Percentiles rank a stretch among this genome's conserved stretches.
Conservation (phyloP, 176 grass and related monocot species). For the Triticum aestivum region DNA sequence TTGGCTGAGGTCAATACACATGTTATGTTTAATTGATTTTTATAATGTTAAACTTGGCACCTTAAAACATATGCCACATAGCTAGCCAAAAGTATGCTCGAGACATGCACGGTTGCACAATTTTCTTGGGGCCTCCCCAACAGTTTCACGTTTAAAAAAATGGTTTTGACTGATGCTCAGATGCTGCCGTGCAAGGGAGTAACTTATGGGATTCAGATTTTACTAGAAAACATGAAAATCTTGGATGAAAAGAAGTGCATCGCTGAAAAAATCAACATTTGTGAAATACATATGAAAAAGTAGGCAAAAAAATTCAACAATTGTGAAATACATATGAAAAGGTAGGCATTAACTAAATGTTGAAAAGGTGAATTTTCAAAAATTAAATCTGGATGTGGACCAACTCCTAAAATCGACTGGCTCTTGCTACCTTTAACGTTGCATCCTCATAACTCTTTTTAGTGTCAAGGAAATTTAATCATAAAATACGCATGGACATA, state of each 20-base stretch:
- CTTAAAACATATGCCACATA: slow-evolving; percentile 4
- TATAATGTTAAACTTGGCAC: not conserved
- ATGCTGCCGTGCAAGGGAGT: not conserved
- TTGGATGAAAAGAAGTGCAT: not conserved
- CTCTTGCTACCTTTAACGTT: not conserved
- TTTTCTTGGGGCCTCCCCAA: not conserved
- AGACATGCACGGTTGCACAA: not conserved
- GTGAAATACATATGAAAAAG: too few species aligned
- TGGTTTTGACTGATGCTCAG: not conserved
- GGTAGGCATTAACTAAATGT: not conserved
- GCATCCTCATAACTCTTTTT: not conserved
- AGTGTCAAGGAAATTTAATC: not conserved
- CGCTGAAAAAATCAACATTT: too few species aligned
- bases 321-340: not conserved
- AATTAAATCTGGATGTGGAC: not conserved
- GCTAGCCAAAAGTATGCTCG: not conserved
- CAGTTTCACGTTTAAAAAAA: not conserved
- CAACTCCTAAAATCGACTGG: not conserved
- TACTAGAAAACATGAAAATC: not conserved
- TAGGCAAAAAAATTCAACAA: not conserved
- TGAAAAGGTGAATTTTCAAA: not conserved
- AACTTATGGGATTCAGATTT: not conserved
- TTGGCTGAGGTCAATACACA: too few species aligned
- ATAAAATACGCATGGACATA: not conserved
- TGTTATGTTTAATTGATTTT: too few species aligned